These are phyloP conservation scores for Ambispora gerdemannii DNA, from an alignment of 192 early-diverging fungal genomes.

Conservation along the genomic window DNA sequence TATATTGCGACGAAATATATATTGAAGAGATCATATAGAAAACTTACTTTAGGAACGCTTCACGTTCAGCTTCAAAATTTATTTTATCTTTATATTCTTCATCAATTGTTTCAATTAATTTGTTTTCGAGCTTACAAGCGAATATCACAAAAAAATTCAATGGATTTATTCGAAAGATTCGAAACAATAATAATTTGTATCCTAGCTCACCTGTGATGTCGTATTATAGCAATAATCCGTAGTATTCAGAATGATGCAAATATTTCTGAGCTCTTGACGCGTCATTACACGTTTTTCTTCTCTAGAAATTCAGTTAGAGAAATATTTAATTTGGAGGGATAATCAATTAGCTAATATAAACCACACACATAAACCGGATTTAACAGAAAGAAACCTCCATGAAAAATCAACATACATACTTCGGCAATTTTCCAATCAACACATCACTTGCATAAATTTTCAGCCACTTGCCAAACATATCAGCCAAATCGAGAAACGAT, in stretches of 20 bases:
- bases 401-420: constrained; percentile 43
- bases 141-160: constrained; percentile 14
- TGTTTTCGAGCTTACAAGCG: constrained; percentile 81
- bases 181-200: neutral
- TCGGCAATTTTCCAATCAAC: constrained; percentile 68
- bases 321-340: constrained; percentile 10
- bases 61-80: constrained; percentile 70
- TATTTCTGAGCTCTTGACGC: constrained; percentile 65
- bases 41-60: constrained; percentile 72
- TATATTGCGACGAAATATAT: too few relatives aligned
- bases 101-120: constrained; percentile 81
- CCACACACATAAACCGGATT: constrained; percentile 1
- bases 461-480: constrained; percentile 79
- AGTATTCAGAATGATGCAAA: constrained; percentile 85
- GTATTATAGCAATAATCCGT: constrained; percentile 91
- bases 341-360: neutral
- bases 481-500: constrained; percentile 81
- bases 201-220: constrained; percentile 59
- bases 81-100: constrained; percentile 64
- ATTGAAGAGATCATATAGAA: neutral
- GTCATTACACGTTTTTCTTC: constrained; percentile 62
- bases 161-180: neutral
- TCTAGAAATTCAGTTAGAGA: constrained; percentile 36
- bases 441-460: constrained; percentile 74
- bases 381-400: neutral